Base-by-base conservation (phyloP, 2,329 filamentous ascomycete species). In the Kalaharituber pfeilii region DNA sequence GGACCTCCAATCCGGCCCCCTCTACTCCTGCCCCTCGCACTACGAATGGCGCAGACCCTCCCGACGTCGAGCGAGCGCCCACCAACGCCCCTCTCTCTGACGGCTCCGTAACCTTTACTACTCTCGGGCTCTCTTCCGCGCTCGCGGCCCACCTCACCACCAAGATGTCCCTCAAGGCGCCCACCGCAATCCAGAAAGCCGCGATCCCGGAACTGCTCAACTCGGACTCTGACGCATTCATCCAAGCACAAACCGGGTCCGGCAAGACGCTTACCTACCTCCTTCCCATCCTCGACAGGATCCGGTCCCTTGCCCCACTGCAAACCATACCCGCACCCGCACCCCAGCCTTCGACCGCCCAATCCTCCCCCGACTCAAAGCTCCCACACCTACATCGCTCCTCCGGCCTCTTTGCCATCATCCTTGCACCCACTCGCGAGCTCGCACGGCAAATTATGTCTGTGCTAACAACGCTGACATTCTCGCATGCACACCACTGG, bases 211-310 rank as follows among this genome's bases (percentile, higher is more conserved):
- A 91, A 62, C 71, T 98, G 57, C 69, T 94, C 45, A 80, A 80
- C 42, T 81, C 83, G 52, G 84, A 94, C 62, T 81, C 78, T 47
- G 91, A 98, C 71, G 88, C 88, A 1, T 98, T 98, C 64, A 82
- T 98, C 29, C 91, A 96, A 67, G 93, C 91, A 2, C 84, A 98
- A 70, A 98, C 91, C 0, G 91, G 91, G 62, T 98, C 91, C 0
- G 91, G 91, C 70, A 98, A 98, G 71, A 98, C 91, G 0, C 71
- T 98, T 57, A 86, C 91, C n/a, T 98, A 98, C 67, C 75, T 98
- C 3, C 71, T 98, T 5, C 91, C 91, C 1, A 83, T 98, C 49
- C 80, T 98, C 22, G 86, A 98, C 66, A 77, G 87, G 24, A 82
- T 98, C 20, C 78, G 94, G 68, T 76, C 80, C 13, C 75, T 96